phyloP scores from a whole-genome alignment of 805 yeast species.

The Lachancea waltii region DNA sequence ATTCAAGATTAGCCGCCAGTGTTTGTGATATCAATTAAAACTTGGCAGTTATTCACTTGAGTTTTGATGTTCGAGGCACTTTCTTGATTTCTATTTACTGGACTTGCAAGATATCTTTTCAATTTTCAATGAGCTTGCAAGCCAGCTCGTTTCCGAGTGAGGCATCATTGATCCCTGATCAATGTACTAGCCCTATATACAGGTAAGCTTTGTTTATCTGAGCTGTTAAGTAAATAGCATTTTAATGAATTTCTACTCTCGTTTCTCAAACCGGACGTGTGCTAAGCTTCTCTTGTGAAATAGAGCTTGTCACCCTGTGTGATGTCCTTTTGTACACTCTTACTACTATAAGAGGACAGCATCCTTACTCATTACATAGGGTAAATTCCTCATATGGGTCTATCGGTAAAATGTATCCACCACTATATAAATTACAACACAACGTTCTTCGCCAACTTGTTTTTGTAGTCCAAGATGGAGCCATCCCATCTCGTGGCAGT shows the following conservation, averaged over 20 bases:
- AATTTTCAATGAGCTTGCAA: neutral
- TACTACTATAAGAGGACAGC: no score
- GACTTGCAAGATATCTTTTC: neutral
- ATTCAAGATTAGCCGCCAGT: neutral
- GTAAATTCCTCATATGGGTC: no score
- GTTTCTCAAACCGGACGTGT: no score
- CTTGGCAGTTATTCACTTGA: neutral
- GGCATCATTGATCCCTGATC: neutral
- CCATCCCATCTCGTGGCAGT: slow-evolving; percentile 97
- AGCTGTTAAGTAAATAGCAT: neutral
- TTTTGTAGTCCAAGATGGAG: slow-evolving; percentile 83
- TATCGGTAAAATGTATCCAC: no score
- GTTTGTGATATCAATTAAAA: neutral
- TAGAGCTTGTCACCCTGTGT: no score
- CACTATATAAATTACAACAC: slow-evolving; percentile 60
- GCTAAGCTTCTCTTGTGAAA: no score
- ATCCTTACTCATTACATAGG: no score
- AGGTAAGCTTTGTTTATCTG: no score
- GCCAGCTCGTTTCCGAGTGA: neutral
- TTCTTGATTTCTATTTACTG: slow-evolving; percentile 5
- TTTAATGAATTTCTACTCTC: no score
- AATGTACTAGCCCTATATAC: neutral
- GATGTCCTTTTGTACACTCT: no score
- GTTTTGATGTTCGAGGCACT: neutral
- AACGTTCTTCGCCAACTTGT: slow-evolving; percentile 86